Percentiles rank a stretch among this genome's conserved stretches.
Evolutionary conservation across 148 eudicot genomes (phyloP).

Genomic region (Camellia granthamiana): DNA sequence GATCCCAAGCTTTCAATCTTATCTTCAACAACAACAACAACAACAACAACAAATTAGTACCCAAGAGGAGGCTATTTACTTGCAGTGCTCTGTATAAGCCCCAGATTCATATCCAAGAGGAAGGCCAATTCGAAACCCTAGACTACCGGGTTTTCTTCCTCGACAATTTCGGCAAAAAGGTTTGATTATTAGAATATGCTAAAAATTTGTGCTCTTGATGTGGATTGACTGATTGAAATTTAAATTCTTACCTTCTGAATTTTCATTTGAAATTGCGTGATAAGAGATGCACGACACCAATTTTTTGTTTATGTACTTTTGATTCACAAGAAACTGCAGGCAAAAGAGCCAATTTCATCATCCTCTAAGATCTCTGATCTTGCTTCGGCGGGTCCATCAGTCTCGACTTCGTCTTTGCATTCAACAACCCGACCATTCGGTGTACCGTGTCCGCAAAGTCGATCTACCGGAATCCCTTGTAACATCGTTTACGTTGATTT

Average conservation of each 20-base stretch:
- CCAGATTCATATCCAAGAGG: conserved; percentile 37
- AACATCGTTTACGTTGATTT: no score
- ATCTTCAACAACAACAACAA: conserved; percentile 36
- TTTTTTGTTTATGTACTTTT: not conserved
- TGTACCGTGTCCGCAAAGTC: no score
- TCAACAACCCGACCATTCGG: no score
- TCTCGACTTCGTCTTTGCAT: no score
- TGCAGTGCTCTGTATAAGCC: conserved; percentile 62
- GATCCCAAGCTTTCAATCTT: conserved; percentile 25
- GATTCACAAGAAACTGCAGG: not conserved
- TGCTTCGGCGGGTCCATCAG: no score
- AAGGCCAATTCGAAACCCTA: conserved; percentile 69
- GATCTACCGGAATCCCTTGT: no score
- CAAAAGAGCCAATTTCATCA: no score
- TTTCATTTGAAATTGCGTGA: not conserved
- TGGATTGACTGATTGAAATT: not conserved
- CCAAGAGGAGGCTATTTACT: conserved; percentile 44
- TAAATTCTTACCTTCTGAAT: not conserved
- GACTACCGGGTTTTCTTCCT: conserved; percentile 78
- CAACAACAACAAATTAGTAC: conserved; percentile 25
- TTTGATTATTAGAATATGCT: conserved; percentile 16
- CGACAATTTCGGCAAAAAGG: conserved; percentile 76
- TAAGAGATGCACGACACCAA: not conserved
- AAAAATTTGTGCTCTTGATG: not conserved
- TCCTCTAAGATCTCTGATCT: no score